Evolutionary conservation across 495 filamentous ascomycete genomes (phyloP).

Genomic region (Podospora comata): DNA sequence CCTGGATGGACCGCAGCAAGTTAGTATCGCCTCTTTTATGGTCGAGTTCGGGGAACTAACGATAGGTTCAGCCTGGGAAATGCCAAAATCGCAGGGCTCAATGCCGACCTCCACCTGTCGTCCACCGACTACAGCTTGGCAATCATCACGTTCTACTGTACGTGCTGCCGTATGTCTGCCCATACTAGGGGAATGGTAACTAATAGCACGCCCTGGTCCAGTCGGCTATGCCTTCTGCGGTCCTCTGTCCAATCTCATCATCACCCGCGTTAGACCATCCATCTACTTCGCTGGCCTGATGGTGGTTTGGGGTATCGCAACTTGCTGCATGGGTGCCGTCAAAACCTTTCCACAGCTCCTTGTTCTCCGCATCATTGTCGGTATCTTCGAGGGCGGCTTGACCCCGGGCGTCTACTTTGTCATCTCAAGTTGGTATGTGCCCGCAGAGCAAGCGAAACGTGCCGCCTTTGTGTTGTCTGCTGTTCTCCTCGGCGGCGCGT

Average conservation of each 20-base stretch:
- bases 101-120: slow-evolving; percentile 53
- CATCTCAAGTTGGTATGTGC: slow-evolving; percentile 61
- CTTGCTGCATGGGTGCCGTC: slow-evolving; percentile 51
- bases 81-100: slow-evolving; percentile 58
- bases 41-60: neutral
- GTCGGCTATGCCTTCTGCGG: neutral
- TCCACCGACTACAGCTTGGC: slow-evolving; percentile 57
- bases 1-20: slow-evolving; percentile 53
- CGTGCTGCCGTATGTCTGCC: slow-evolving; percentile 22
- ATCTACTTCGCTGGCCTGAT: slow-evolving; percentile 55
- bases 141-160: slow-evolving; percentile 54
- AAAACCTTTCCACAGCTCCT: slow-evolving; percentile 52
- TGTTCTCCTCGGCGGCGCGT: slow-evolving; percentile 56
- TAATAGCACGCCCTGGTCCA: neutral
- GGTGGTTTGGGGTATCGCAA: slow-evolving; percentile 55
- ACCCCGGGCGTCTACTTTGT: slow-evolving; percentile 55
- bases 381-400: slow-evolving; percentile 58
- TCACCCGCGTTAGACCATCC: slow-evolving; percentile 36
- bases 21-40: slow-evolving; percentile 7
- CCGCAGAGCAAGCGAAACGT: slow-evolving; percentile 59
- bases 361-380: slow-evolving; percentile 54
- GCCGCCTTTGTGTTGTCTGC: slow-evolving; percentile 58
- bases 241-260: slow-evolving; percentile 2
- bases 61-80: slow-evolving; percentile 49
- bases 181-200: neutral